phyloP scores from a whole-genome alignment of 306 rosid genomes.

The Clitoria ternatea region DNA sequence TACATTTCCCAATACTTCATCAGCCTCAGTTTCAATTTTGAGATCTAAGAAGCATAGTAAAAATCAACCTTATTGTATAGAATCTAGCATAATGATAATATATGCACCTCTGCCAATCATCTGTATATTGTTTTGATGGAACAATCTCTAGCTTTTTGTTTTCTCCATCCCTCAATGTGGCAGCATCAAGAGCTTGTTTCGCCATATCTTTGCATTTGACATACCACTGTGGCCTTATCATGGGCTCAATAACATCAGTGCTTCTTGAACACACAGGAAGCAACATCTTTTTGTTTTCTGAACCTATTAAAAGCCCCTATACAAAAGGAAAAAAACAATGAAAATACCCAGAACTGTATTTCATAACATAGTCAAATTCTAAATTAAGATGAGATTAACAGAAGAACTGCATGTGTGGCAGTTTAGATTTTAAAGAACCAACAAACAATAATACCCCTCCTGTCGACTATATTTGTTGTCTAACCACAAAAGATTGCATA shows the following conservation, averaged over 20 bases:
- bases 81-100: constrained; percentile 11
- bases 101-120: constrained; percentile 75
- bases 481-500: too few species aligned
- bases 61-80: not conserved
- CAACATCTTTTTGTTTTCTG: constrained; percentile 86
- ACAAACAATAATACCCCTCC: too few species aligned
- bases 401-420: too few species aligned
- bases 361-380: not conserved
- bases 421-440: too few species aligned
- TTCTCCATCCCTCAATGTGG: too few species aligned
- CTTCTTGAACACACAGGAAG: constrained; percentile 90
- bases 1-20: not conserved
- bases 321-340: constrained; percentile 24
- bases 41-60: too few species aligned
- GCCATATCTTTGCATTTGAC: constrained; percentile 69
- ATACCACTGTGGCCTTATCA: constrained; percentile 96
- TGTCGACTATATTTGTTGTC: too few species aligned
- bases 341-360: not conserved
- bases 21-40: too few species aligned
- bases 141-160: constrained; percentile 59
- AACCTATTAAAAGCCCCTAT: constrained; percentile 83
- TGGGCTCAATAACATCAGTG: constrained; percentile 90
- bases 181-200: constrained; percentile 70
- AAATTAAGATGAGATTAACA: not conserved
- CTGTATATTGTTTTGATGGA: constrained; percentile 81